phyloP scores from a whole-genome alignment of 2,329 filamentous ascomycete species.

The Amauroascus verrucosus region DNA sequence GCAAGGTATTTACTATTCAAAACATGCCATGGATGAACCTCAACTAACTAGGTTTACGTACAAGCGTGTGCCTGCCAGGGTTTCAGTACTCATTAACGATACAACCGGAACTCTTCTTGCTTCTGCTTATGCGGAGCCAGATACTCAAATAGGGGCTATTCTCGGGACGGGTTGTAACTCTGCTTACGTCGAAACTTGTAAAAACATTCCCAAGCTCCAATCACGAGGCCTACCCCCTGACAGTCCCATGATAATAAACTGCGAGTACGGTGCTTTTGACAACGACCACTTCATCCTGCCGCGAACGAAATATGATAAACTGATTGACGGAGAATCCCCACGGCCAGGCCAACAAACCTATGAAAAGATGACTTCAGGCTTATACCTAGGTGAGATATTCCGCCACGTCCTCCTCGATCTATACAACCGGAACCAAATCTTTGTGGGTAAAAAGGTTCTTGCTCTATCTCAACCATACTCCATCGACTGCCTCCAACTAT shows the following conservation, averaged over 20 bases:
- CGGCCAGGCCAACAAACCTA: slow-evolving; percentile 89
- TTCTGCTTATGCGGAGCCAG: slow-evolving; percentile 83
- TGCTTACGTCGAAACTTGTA: slow-evolving; percentile 91
- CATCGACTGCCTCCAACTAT: slow-evolving; percentile 86
- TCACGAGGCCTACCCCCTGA: slow-evolving; percentile 78
- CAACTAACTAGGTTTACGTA: slow-evolving; percentile 13
- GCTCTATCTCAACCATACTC: slow-evolving; percentile 77
- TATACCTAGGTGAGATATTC: slow-evolving; percentile 92
- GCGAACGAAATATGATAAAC: slow-evolving; percentile 71
- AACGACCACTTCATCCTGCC: slow-evolving; percentile 85
- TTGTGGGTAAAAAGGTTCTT: slow-evolving; percentile 70
- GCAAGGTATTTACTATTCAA: slow-evolving; percentile 44
- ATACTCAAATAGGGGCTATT: slow-evolving; percentile 92
- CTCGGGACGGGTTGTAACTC: slow-evolving; percentile 98
- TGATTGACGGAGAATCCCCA: slow-evolving; percentile 82
- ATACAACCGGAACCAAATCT: slow-evolving; percentile 61
- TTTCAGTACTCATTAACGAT: slow-evolving; percentile 91
- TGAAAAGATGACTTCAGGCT: slow-evolving; percentile 93
- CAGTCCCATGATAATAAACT: slow-evolving; percentile 88
- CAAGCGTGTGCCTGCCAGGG: slow-evolving; percentile 73
- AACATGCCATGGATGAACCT: slow-evolving; percentile 12
- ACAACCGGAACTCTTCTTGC: slow-evolving; percentile 95
- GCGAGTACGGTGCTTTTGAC: slow-evolving; percentile 94
- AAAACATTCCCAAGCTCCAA: slow-evolving; percentile 83
- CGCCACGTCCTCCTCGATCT: slow-evolving; percentile 76